These are phyloP conservation scores for Falciphora oryzae DNA, from an alignment of 2,329 filamentous ascomycete species.

Conservation along the genomic window DNA sequence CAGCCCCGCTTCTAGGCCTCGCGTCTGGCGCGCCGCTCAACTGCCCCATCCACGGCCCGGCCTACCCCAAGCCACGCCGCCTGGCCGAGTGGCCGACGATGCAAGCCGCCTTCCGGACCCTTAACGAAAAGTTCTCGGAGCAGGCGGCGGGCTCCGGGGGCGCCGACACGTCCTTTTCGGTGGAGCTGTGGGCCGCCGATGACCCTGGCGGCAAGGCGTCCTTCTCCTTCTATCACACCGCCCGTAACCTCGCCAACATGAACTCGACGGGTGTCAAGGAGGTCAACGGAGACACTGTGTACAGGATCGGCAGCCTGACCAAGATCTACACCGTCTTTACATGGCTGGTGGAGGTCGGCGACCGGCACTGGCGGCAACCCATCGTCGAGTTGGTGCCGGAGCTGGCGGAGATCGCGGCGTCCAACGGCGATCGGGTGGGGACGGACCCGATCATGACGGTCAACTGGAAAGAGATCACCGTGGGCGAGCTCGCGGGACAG, in stretches of 20 bases:
- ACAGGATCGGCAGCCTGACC: constrained; percentile 35
- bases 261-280: constrained; percentile 20
- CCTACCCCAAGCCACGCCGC: constrained; percentile 7
- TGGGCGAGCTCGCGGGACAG: constrained; percentile 31
- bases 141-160: neutral
- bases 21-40: constrained; percentile 7
- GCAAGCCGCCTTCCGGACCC: constrained; percentile 9
- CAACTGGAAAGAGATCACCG: constrained; percentile 28
- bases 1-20: neutral
- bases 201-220: neutral
- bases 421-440: constrained; percentile 4
- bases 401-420: constrained; percentile 20
- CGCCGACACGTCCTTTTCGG: constrained; percentile 9
- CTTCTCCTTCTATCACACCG: constrained; percentile 20
- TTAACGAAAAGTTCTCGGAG: neutral
- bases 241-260: constrained; percentile 12
- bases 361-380: constrained; percentile 31
- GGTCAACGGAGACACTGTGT: constrained; percentile 30
- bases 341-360: constrained; percentile 31
- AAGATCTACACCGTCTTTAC: constrained; percentile 37
- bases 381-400: constrained; percentile 38
- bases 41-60: constrained; percentile 10
- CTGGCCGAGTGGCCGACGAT: constrained; percentile 6
- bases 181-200: constrained; percentile 7
- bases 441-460: constrained; percentile 21